These are phyloP conservation scores for Backusella macrospora DNA, from an alignment of 192 early-diverging fungal genomes.

Conservation along the genomic window DNA sequence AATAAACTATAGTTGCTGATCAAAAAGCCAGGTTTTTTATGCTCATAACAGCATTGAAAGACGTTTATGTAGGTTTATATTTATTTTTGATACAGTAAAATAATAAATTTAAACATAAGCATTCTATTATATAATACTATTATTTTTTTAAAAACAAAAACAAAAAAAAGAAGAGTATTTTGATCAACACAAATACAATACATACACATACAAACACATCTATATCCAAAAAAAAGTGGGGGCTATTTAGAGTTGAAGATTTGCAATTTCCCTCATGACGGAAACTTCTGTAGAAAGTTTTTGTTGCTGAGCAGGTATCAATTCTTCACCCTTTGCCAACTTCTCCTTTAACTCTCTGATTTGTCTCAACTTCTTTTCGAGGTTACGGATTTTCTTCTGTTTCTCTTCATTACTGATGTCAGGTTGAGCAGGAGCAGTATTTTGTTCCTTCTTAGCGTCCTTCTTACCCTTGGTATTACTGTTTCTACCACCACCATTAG, in stretches of 20 bases:
- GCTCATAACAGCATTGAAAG: no score
- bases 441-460: slow-evolving; percentile 42
- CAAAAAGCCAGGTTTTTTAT: no score
- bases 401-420: slow-evolving; percentile 56
- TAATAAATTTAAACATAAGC: no score
- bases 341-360: slow-evolving; percentile 85
- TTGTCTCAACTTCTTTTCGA: slow-evolving; percentile 92
- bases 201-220: background rate
- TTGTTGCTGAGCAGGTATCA: slow-evolving; percentile 83
- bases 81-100: no score
- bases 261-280: slow-evolving; percentile 59
- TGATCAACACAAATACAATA: slow-evolving; percentile 13
- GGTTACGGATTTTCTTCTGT: slow-evolving; percentile 83
- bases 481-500: slow-evolving; percentile 8
- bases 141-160: background rate
- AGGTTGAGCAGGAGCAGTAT: slow-evolving; percentile 6
- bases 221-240: no score
- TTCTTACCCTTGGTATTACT: slow-evolving; percentile 50
- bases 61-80: no score
- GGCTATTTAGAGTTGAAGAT: slow-evolving; percentile 5
- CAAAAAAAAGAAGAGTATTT: background rate
- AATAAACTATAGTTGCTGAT: no score
- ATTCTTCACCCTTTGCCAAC: slow-evolving; percentile 70
- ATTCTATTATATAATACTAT: no score
- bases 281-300: slow-evolving; percentile 67